Percentiles rank a stretch among this genome's conserved stretches.
phyloP scores from a whole-genome alignment of 257 asterid genomes.

The Thymus mandschuricus region DNA sequence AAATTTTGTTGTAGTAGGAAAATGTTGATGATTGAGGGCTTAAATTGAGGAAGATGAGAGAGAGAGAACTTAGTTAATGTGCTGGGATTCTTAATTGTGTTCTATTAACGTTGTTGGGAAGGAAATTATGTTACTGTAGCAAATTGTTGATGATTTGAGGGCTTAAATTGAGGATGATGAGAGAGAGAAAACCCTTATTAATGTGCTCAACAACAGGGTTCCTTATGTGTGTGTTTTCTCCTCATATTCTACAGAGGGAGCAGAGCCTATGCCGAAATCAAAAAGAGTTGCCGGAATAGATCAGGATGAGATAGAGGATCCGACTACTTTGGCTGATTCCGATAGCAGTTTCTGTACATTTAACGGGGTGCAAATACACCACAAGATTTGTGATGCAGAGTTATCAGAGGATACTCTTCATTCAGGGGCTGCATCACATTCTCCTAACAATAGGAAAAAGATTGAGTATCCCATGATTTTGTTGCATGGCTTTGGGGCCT shows the following conservation, averaged over 20 bases:
- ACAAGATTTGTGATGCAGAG: constrained; percentile 69
- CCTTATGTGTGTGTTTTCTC: constrained; percentile 1
- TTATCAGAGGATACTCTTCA: constrained; percentile 32
- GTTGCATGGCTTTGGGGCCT: constrained; percentile 97
- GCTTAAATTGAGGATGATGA: neutral
- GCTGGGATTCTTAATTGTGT: no score
- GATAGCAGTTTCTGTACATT: constrained; percentile 90
- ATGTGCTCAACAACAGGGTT: neutral
- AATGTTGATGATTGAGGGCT: no score
- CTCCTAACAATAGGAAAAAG: constrained; percentile 35
- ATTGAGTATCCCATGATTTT: constrained; percentile 69
- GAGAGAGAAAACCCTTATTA: neutral
- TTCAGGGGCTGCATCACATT: constrained; percentile 39
- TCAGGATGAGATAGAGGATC: constrained; percentile 79
- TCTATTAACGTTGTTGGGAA: neutral
- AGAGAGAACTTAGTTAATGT: no score
- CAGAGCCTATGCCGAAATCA: constrained; percentile 41
- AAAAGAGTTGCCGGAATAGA: constrained; percentile 59
- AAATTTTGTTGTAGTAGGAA: no score
- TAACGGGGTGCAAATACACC: constrained; percentile 86
- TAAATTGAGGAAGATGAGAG: no score
- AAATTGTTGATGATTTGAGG: neutral
- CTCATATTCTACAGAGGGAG: constrained; percentile 47
- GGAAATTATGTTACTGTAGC: neutral
- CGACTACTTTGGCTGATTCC: constrained; percentile 67